phyloP scores from a whole-genome alignment of 2,329 filamentous ascomycete genomes.

The Penicillium sp. region DNA sequence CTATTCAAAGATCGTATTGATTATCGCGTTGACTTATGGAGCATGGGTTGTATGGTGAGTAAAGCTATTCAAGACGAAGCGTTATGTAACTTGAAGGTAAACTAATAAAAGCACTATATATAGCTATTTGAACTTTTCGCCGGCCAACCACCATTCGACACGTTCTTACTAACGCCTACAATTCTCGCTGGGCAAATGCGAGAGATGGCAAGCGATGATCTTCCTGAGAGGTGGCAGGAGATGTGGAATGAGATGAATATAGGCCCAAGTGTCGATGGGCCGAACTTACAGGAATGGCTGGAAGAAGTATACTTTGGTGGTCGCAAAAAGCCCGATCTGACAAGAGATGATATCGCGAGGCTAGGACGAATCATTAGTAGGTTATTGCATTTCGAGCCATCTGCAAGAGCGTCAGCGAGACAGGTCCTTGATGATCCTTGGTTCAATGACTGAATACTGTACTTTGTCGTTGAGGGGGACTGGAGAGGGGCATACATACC shows the following conservation, averaged over 20 bases:
- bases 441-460: no score
- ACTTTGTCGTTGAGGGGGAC: no score
- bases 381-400: slow-evolving; percentile 32
- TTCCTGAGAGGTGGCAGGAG: slow-evolving; percentile 41
- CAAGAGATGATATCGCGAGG: slow-evolving; percentile 28
- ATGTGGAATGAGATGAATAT: slow-evolving; percentile 33
- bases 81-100: neutral
- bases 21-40: slow-evolving; percentile 45
- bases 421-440: slow-evolving; percentile 32
- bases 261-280: slow-evolving; percentile 14
- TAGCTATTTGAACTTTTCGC: slow-evolving; percentile 46
- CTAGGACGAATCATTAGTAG: slow-evolving; percentile 28
- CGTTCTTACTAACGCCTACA: slow-evolving; percentile 37
- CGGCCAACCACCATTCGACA: slow-evolving; percentile 45
- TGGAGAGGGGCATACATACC: no score
- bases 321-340: slow-evolving; percentile 26
- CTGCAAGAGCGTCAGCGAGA: slow-evolving; percentile 29
- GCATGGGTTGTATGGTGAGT: slow-evolving; percentile 43
- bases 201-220: slow-evolving; percentile 37
- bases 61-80: neutral
- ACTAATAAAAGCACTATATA: slow-evolving; percentile 17
- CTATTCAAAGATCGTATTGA: slow-evolving; percentile 43
- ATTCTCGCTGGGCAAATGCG: slow-evolving; percentile 43
- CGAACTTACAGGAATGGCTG: slow-evolving; percentile 41
- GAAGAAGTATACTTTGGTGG: slow-evolving; percentile 45